Conservation (phyloP, 2,329 filamentous ascomycete genomes). For the Aspergillus sp. region DNA sequence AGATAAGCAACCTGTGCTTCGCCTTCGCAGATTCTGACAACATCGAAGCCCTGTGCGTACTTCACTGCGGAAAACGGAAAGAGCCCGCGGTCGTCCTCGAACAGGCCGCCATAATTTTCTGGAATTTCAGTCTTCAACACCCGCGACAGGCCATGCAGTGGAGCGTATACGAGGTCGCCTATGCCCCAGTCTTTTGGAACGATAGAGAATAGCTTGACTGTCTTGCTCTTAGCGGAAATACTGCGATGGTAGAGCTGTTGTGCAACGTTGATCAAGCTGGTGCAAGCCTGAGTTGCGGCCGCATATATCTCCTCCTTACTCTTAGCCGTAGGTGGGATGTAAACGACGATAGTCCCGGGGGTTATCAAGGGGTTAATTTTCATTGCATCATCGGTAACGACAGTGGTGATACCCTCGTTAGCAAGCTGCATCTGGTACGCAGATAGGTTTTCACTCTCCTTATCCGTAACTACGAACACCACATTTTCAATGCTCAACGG, state of each 20-base stretch:
- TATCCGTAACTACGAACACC: too few relatives aligned
- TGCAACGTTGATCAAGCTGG: background rate
- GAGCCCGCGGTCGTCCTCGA: conserved; percentile 35
- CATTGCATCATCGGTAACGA: too few relatives aligned
- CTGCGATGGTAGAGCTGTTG: background rate
- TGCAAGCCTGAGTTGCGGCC: background rate
- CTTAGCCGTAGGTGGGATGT: background rate
- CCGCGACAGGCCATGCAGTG: background rate
- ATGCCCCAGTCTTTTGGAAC: background rate
- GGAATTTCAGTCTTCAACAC: background rate
- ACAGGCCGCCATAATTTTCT: conserved; percentile 39
- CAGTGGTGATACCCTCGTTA: too few relatives aligned
- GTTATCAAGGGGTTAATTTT: too few relatives aligned
- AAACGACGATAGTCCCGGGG: background rate
- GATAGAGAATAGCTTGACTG: background rate
- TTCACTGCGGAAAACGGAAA: conserved; percentile 41
- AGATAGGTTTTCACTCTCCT: too few relatives aligned
- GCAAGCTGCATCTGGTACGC: too few relatives aligned
- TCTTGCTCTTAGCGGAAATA: background rate
- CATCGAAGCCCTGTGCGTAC: conserved; percentile 42
- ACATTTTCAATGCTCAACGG: too few relatives aligned
- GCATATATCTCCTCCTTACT: background rate
- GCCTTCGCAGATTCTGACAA: conserved; percentile 43
- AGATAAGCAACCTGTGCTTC: conserved; percentile 36
- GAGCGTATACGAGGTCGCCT: background rate